Base-by-base conservation (phyloP, 768 basidiomycete genomes). In the Rhodosporidiobolus odoratus region DNA sequence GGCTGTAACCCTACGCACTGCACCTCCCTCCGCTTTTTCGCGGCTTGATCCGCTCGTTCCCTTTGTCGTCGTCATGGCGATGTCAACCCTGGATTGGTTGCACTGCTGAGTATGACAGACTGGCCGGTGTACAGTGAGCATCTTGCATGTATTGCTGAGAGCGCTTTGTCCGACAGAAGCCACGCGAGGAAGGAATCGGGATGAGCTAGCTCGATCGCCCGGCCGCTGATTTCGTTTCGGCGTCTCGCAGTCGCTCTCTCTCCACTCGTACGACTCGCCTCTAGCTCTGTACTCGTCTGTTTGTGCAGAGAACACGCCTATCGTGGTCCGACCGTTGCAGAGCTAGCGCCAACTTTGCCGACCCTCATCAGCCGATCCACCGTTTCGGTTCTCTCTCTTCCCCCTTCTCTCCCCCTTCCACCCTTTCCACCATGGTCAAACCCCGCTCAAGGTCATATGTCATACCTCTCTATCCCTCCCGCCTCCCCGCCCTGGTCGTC, bases 401-500 rank as follows among this genome's bases (percentile, higher is more conserved):
- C 12, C 38, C 37, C 38, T 41, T 0, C 54, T 48, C 43, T 45
- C 52, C 23, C 54, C 50, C 54, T 15, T 1, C 25, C 25, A 3
- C 19, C 6, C 40, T 45, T 2, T 7, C 56, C 25, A 4, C 38
- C 40, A 41, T 50, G 38, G 38, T 5, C 38, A 21, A 27, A 58
- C 21, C 27, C 6, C 19, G 1, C 1, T 1, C 54, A 58, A 45
- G 30, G 40, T 7, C 48, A 40, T 4, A 15, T 25, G 19, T 5
- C 47, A 27, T 35, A 0, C 27, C 12, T 7, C n/a, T 38, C 23
- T 23, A 47, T 4, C 37, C 61, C 48, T 27, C 48, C 19, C 62
- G 68, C 54, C 43, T 45, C 8, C 52, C 59, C 1, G 53, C 69
- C 0, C 53, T 70, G 50, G 12, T 66, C 25, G 58, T 58, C 60